A percentile compares a stretch with the other conserved stretches of the same genome.
Conservation (phyloP, 495 filamentous ascomycete species). For the Aspergillus avenaceus region DNA sequence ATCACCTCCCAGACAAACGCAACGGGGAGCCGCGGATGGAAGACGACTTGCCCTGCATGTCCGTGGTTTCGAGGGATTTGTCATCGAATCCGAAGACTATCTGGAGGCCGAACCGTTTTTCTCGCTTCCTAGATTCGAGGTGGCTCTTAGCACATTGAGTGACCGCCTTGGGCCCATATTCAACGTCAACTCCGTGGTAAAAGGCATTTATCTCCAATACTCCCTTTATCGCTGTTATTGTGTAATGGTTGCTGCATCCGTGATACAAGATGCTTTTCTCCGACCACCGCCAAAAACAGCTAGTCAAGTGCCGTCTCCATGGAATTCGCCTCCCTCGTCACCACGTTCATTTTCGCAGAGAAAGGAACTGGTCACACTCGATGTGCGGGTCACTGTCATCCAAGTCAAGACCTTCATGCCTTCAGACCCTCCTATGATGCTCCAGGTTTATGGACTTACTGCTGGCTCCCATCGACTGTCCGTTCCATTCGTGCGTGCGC, state of each 20-base stretch:
- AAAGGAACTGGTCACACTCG: conserved; percentile 71
- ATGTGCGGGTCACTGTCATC: conserved; percentile 71
- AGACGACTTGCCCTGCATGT: conserved; percentile 76
- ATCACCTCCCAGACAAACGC: conserved; percentile 54
- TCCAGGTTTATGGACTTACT: conserved; percentile 78
- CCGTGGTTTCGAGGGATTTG: conserved; percentile 79
- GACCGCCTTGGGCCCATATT: conserved; percentile 83
- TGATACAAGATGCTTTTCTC: conserved; percentile 71
- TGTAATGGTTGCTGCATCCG: conserved; percentile 73
- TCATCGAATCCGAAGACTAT: conserved; percentile 80
- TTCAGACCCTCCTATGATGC: conserved; percentile 80
- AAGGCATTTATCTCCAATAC: conserved; percentile 77
- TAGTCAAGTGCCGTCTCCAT: neutral
- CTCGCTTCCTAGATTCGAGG: conserved; percentile 79
- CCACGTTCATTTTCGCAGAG: conserved; percentile 29
- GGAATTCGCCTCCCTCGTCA: conserved; percentile 12
- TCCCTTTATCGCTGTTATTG: conserved; percentile 93
- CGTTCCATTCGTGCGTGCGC: conserved; percentile 70
- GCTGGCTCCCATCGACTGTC: conserved; percentile 82
- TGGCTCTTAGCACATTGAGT: conserved; percentile 77
- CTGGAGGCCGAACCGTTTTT: conserved; percentile 85
- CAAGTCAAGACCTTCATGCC: conserved; percentile 89
- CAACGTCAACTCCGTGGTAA: conserved; percentile 77
- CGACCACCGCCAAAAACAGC: conserved; percentile 27
- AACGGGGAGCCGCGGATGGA: conserved; percentile 68